Conservation (phyloP, 768 basidiomycete genomes). For the Termitomyces titanicus region DNA sequence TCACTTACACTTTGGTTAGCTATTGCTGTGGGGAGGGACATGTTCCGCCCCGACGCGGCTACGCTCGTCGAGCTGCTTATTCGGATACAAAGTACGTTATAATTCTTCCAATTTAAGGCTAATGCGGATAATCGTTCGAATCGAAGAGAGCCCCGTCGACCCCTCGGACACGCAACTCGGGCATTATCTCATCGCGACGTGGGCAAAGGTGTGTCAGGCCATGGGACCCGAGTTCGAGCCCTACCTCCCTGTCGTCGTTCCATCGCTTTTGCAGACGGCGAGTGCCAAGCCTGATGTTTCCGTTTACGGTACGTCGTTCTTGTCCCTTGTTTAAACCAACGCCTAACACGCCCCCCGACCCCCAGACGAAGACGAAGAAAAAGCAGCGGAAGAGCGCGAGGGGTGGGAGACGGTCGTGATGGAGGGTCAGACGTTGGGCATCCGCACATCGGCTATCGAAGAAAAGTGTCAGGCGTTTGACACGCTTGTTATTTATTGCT, state of each 20-base stretch:
- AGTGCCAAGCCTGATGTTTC: slow-evolving; percentile 79
- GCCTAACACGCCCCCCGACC: no score
- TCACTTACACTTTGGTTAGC: no score
- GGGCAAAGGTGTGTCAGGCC: slow-evolving; percentile 87
- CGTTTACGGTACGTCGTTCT: slow-evolving; percentile 50
- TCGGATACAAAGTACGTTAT: slow-evolving; percentile 69
- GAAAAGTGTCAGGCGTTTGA: slow-evolving; percentile 89
- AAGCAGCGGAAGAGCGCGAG: slow-evolving; percentile 54
- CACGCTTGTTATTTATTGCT: slow-evolving; percentile 79
- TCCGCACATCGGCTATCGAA: slow-evolving; percentile 77
- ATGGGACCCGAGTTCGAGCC: slow-evolving; percentile 84
- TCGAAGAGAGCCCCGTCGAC: slow-evolving; percentile 62
- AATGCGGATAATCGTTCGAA: no score
- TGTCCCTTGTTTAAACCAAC: not conserved
- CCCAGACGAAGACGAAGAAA: slow-evolving; percentile 53
- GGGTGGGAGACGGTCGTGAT: slow-evolving; percentile 78
- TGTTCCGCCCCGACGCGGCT: slow-evolving; percentile 72
- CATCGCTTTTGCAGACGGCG: slow-evolving; percentile 69
- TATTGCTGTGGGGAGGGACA: slow-evolving; percentile 80
- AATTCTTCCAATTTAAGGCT: no score
- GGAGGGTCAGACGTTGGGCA: slow-evolving; percentile 74
- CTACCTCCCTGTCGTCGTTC: slow-evolving; percentile 83
- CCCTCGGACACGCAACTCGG: slow-evolving; percentile 67
- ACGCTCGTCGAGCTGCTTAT: slow-evolving; percentile 72
- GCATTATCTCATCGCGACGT: slow-evolving; percentile 81